These are phyloP conservation scores for Saccharata proteae DNA, from an alignment of 2,329 filamentous ascomycete genomes.

Conservation along the genomic window DNA sequence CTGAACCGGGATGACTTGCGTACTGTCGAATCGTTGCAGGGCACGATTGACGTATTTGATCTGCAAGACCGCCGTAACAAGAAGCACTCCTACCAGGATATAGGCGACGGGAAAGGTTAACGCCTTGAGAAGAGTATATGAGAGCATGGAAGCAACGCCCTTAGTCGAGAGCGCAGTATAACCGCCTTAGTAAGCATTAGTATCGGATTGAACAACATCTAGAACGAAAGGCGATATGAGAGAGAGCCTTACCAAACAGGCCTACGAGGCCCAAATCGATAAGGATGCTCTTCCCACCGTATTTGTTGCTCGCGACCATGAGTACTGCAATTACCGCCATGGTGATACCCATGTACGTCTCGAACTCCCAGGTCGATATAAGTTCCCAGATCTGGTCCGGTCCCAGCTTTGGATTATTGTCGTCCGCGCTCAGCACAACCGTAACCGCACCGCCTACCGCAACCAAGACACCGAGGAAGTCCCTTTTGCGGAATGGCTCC, in stretches of 20 bases:
- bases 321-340: slow-evolving; percentile 59
- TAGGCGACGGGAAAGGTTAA: slow-evolving; percentile 91
- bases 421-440: slow-evolving; percentile 82
- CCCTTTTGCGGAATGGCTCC: slow-evolving; percentile 72
- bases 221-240: background rate
- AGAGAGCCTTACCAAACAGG: slow-evolving; percentile 58
- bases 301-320: slow-evolving; percentile 71
- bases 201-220: slow-evolving; percentile 1
- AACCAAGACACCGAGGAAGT: slow-evolving; percentile 79
- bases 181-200: slow-evolving; percentile 49
- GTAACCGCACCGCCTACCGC: slow-evolving; percentile 81
- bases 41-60: slow-evolving; percentile 90
- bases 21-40: slow-evolving; percentile 88
- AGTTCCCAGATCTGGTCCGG: slow-evolving; percentile 82
- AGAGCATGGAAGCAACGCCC: slow-evolving; percentile 88
- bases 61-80: slow-evolving; percentile 84
- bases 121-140: slow-evolving; percentile 76
- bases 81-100: slow-evolving; percentile 63
- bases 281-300: slow-evolving; percentile 75
- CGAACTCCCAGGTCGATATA: slow-evolving; percentile 79
- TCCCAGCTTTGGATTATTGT: slow-evolving; percentile 79
- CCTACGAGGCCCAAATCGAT: slow-evolving; percentile 90
- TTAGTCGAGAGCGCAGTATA: slow-evolving; percentile 97
- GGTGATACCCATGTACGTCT: slow-evolving; percentile 77
- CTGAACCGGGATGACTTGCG: slow-evolving; percentile 93